Evolutionary conservation across 2,329 filamentous ascomycete genomes (phyloP).

Genomic region (Gaeumannomyces sp.): DNA sequence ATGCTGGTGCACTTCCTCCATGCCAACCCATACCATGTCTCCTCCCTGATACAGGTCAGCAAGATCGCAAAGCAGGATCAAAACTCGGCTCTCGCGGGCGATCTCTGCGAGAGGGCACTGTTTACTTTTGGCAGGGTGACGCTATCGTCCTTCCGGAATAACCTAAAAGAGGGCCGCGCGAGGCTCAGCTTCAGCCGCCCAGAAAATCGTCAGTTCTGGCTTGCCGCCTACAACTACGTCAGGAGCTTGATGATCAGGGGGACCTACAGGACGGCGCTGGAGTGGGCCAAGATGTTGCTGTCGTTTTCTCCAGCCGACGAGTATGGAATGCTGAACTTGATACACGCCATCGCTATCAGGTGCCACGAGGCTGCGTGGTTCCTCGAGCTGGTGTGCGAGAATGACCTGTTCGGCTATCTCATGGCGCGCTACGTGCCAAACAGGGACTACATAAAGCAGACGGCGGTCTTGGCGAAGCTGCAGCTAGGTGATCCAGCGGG

Average conservation of each 20-base stretch:
- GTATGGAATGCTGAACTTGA: constrained; percentile 72
- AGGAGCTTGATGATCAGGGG: constrained; percentile 79
- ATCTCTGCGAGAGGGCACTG: constrained; percentile 82
- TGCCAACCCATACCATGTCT: constrained; percentile 77
- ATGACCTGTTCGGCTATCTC: constrained; percentile 13
- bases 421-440: constrained; percentile 19
- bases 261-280: constrained; percentile 88
- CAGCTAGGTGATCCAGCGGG: constrained; percentile 61
- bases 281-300: constrained; percentile 85
- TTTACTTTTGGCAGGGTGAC: constrained; percentile 90
- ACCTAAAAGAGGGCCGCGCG: constrained; percentile 71
- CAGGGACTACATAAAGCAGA: constrained; percentile 65
- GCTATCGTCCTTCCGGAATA: constrained; percentile 72
- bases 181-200: constrained; percentile 73
- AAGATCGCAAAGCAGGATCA: constrained; percentile 88
- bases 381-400: constrained; percentile 50
- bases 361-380: constrained; percentile 72
- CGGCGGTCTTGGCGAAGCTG: constrained; percentile 67
- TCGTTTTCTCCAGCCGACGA: constrained; percentile 72
- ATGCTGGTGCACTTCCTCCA: constrained; percentile 70
- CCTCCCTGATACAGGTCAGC: constrained; percentile 86
- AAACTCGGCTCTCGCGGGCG: constrained; percentile 77
- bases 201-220: constrained; percentile 89
- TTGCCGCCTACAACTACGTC: constrained; percentile 85
- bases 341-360: constrained; percentile 80